Percentiles rank a stretch among this genome's conserved stretches.
Evolutionary conservation across 2,329 filamentous ascomycete genomes (phyloP).

Genomic region (Alternaria atra): DNA sequence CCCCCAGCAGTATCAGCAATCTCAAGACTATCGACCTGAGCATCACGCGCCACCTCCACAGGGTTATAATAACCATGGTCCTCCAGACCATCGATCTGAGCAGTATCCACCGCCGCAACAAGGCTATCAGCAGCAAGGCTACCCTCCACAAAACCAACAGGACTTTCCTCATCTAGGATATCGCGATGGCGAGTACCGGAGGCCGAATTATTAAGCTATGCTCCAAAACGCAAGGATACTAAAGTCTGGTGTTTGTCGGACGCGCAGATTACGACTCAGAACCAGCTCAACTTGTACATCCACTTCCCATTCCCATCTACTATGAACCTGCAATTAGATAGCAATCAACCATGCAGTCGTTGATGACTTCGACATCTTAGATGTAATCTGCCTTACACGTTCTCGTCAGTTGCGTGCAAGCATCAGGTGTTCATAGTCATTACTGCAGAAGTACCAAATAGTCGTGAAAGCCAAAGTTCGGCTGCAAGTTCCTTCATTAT

Average conservation of each 20-base stretch:
- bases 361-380: background rate
- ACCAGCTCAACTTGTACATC: background rate
- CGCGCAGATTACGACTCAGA: background rate
- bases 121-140: constrained; percentile 15
- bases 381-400: background rate
- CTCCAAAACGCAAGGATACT: background rate
- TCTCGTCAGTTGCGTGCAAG: background rate
- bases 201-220: constrained; percentile 17
- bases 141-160: constrained; percentile 11
- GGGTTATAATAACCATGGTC: constrained; percentile 7
- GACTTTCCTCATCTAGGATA: constrained; percentile 15
- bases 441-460: background rate
- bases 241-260: background rate
- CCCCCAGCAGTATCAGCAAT: constrained; percentile 2
- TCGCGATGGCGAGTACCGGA: constrained; percentile 14
- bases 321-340: background rate
- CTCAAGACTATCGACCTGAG: constrained; percentile 11
- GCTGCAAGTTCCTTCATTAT: background rate
- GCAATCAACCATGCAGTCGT: background rate
- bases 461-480: background rate
- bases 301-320: background rate
- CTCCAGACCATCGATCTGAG: constrained; percentile 1
- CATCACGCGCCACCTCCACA: constrained; percentile 9
- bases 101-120: constrained; percentile 12
- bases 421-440: background rate